phyloP scores from a whole-genome alignment of 306 rosid species.

The Pyrus pyrifolia region DNA sequence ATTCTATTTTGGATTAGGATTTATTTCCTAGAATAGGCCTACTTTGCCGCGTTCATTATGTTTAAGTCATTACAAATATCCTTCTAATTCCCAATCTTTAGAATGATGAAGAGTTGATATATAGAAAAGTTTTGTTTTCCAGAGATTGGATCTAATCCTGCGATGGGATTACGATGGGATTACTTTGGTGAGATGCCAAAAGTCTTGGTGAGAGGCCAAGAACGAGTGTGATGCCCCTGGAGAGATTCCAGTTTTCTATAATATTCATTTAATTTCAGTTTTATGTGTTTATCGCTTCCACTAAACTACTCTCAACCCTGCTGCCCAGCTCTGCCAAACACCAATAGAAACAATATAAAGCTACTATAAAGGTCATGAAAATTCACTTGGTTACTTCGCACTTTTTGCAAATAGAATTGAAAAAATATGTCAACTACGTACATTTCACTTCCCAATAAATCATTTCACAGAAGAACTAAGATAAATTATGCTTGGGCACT shows the following conservation, averaged over 20 bases:
- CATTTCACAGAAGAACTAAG: neutral
- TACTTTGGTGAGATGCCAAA: neutral
- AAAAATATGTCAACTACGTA: neutral
- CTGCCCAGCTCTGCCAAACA: neutral
- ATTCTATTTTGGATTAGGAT: neutral
- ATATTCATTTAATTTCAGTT: neutral
- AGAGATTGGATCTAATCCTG: neutral
- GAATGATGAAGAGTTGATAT: no score
- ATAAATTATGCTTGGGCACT: neutral
- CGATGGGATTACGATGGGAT: neutral
- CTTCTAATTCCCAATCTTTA: neutral
- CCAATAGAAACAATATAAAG: neutral
- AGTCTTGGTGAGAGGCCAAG: neutral
- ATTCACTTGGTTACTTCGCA: neutral
- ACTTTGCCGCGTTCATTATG: neutral
- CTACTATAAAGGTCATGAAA: neutral
- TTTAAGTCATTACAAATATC: neutral
- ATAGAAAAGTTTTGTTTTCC: neutral
- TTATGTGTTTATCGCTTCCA: neutral
- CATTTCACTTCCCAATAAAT: neutral
- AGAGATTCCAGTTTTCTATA: neutral
- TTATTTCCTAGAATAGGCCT: neutral
- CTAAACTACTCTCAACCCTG: neutral
- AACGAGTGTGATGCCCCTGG: neutral
- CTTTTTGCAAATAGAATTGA: no score